A percentile compares a stretch with the other conserved stretches of the same genome.
Conservation (phyloP, 768 basidiomycete genomes). For the Rossbeevera mucosa region DNA sequence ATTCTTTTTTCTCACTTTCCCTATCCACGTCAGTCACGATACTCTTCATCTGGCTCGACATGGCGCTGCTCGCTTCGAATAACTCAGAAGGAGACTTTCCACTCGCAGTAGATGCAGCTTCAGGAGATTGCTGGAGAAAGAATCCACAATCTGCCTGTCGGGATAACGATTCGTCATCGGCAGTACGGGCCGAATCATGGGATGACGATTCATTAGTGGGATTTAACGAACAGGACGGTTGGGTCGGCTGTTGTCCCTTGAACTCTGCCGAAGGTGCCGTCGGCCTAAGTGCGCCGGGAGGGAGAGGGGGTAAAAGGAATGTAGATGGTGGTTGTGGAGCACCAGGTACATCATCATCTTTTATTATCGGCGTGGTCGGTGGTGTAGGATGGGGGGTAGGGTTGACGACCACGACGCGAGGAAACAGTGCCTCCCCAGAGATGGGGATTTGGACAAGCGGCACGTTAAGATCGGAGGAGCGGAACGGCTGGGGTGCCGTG, state of each 20-base stretch:
- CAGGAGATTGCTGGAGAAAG: slow-evolving; percentile 44
- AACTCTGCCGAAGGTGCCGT: not conserved
- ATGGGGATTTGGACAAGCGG: slow-evolving; percentile 30
- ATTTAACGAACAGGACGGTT: slow-evolving; percentile 12
- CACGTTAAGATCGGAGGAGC: slow-evolving; percentile 14
- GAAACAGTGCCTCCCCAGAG: slow-evolving; percentile 33
- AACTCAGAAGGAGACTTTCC: slow-evolving; percentile 32
- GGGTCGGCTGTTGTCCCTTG: slow-evolving; percentile 15
- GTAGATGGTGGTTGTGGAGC: slow-evolving; percentile 24
- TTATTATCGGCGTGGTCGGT: slow-evolving; percentile 59
- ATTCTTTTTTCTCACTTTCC: slow-evolving; percentile 16
- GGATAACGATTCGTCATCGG: slow-evolving; percentile 26
- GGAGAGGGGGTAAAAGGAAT: slow-evolving; percentile 28
- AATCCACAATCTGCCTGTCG: slow-evolving; percentile 39
- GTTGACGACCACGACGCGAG: slow-evolving; percentile 63
- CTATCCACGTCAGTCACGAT: slow-evolving; percentile 19
- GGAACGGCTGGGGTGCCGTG: slow-evolving; percentile 4
- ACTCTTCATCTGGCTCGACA: slow-evolving; percentile 30
- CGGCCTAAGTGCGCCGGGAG: slow-evolving; percentile 22
- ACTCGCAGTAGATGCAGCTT: slow-evolving; percentile 31
- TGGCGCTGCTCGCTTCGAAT: slow-evolving; percentile 33
- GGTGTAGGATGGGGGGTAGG: slow-evolving; percentile 79
- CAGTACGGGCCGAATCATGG: slow-evolving; percentile 5
- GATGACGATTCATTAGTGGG: slow-evolving; percentile 3
- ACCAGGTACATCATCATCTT: slow-evolving; percentile 19